Conservation (phyloP, 208 protist genomes). For the Crithidia fasciculata region DNA sequence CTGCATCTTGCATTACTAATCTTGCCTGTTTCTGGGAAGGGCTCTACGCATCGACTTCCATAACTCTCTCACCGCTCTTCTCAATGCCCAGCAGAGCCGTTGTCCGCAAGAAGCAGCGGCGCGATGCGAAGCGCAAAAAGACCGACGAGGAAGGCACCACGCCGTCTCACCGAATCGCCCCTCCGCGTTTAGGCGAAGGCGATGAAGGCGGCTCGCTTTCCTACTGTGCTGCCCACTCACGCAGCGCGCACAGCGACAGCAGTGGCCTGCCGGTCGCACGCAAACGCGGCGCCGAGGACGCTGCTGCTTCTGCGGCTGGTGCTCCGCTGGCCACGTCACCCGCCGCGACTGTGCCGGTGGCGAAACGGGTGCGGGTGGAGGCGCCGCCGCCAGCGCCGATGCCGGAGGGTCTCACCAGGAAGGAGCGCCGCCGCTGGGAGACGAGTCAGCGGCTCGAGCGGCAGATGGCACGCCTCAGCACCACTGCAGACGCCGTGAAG, state of each 20-base stretch:
- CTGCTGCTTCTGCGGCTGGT: background rate
- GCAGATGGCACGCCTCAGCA: slow-evolving; percentile 57
- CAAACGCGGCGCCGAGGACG: slow-evolving; percentile 1
- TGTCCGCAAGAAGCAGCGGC: slow-evolving; percentile 78
- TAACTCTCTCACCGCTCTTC: background rate
- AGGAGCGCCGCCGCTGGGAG: slow-evolving; percentile 65
- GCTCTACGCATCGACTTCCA: background rate
- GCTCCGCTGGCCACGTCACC: background rate
- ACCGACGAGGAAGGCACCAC: slow-evolving; percentile 5
- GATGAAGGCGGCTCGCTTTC: background rate
- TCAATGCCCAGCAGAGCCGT: slow-evolving; percentile 85
- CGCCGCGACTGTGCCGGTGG: background rate
- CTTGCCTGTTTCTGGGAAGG: too few relatives aligned
- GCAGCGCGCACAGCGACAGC: background rate
- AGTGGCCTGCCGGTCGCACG: background rate
- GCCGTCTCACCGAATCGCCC: slow-evolving; percentile 11
- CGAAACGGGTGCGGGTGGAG: slow-evolving; percentile 21
- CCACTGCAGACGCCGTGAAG: slow-evolving; percentile 9
- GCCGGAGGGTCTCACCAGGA: slow-evolving; percentile 52
- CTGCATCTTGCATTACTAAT: too few relatives aligned
- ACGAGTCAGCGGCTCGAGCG: slow-evolving; percentile 58
- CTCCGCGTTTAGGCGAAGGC: slow-evolving; percentile 1
- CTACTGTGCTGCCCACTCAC: slow-evolving; percentile 4
- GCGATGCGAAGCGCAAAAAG: slow-evolving; percentile 71
- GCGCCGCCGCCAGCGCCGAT: slow-evolving; percentile 15